Evolutionary conservation across 257 asterid species (phyloP).

Genomic region (Craterostigma plantagineum): DNA sequence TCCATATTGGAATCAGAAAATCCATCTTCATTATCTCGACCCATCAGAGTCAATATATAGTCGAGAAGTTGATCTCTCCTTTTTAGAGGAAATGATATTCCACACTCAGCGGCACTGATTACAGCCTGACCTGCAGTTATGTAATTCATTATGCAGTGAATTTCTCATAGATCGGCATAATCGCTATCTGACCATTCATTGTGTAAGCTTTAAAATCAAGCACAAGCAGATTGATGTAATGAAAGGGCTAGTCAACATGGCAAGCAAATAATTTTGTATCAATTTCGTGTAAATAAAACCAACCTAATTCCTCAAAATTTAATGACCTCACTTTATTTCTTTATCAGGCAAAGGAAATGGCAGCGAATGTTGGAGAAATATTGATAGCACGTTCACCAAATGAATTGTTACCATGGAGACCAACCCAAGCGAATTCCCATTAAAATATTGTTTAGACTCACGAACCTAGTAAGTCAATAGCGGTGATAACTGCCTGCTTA

Average conservation of each 20-base stretch:
- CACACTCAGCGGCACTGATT: constrained; percentile 80
- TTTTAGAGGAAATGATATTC: constrained; percentile 77
- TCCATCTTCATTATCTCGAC: constrained; percentile 81
- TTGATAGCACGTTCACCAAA: not conserved
- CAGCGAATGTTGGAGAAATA: too few relatives aligned
- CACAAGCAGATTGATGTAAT: too few relatives aligned
- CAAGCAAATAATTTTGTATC: too few relatives aligned
- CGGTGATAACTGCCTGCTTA: constrained; percentile 97
- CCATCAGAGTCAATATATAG: constrained; percentile 91
- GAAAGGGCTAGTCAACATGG: too few relatives aligned
- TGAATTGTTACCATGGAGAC: constrained; percentile 6
- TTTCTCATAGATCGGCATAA: not conserved
- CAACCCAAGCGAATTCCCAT: constrained; percentile 8
- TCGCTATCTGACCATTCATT: too few relatives aligned
- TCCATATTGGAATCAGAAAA: constrained; percentile 68
- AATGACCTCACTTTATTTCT: too few relatives aligned
- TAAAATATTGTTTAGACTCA: constrained; percentile 7
- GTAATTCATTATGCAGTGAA: not conserved
- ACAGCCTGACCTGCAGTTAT: constrained; percentile 86
- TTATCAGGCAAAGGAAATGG: too few relatives aligned
- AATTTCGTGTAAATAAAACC: too few relatives aligned
- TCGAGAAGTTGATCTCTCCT: constrained; percentile 86
- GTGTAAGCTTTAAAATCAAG: too few relatives aligned
- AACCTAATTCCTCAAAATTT: too few relatives aligned
- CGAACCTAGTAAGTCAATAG: constrained; percentile 89